phyloP scores from a whole-genome alignment of 2,329 filamentous ascomycete species.

The Clarireedia hainanense region DNA sequence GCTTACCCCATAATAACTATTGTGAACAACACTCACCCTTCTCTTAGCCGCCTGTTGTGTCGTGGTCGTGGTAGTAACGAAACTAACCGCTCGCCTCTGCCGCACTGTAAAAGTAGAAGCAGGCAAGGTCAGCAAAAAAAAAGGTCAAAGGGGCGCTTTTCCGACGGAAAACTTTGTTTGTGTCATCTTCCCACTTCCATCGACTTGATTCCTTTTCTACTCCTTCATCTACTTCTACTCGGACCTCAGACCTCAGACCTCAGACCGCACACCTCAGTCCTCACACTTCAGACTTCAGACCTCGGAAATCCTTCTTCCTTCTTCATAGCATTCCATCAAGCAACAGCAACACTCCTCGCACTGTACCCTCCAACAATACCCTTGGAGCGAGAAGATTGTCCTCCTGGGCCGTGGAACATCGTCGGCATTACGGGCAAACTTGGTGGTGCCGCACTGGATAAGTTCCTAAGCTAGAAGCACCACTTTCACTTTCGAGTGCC shows the following conservation, averaged over 20 bases:
- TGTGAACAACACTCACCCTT: background rate
- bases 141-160: background rate
- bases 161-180: background rate
- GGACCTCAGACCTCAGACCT: background rate
- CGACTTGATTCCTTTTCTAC: background rate
- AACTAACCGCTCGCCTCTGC: background rate
- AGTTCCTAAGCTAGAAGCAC: background rate
- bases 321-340: background rate
- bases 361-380: no score
- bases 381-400: background rate
- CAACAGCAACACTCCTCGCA: no score
- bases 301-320: background rate
- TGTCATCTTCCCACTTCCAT: background rate
- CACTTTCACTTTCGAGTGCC: background rate
- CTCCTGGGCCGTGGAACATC: background rate
- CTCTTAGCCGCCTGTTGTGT: background rate
- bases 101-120: background rate
- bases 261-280: no score
- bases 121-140: background rate
- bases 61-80: background rate
- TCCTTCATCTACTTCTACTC: background rate
- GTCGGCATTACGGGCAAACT: background rate
- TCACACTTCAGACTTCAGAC: no score
- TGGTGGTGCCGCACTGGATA: background rate
- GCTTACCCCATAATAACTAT: background rate